Conservation (phyloP, 75 land plant genomes). For the Selaginella tamariscina region DNA sequence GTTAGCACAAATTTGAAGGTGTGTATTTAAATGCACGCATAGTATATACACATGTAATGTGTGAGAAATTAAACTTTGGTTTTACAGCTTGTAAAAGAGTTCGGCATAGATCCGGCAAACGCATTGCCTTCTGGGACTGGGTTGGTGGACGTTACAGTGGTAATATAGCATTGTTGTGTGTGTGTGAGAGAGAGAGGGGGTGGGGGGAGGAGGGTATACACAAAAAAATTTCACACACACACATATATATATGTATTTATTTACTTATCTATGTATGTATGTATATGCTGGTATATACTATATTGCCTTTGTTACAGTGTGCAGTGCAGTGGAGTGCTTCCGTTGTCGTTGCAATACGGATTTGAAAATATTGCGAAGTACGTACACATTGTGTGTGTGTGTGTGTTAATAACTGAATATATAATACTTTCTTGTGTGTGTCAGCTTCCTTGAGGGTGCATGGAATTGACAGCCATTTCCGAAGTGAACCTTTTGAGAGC, state of each 20-base stretch:
- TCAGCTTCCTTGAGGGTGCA: constrained; percentile 90
- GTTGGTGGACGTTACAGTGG: constrained; percentile 99
- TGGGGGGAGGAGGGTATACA: no score
- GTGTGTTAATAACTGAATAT: background rate
- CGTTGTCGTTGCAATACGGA: constrained; percentile 89
- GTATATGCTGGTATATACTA: no score
- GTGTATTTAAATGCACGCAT: no score
- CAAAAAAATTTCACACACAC: no score
- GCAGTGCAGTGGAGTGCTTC: constrained; percentile 99
- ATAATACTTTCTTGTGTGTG: no score
- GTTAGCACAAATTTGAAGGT: constrained; percentile 92
- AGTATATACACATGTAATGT: no score
- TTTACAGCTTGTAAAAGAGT: constrained; percentile 92
- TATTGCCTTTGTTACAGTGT: constrained; percentile 49
- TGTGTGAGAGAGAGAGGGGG: no score
- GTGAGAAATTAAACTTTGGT: no score
- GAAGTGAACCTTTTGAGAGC: constrained; percentile 51
- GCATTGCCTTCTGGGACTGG: constrained; percentile 99
- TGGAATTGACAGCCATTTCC: constrained; percentile 78
- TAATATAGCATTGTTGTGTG: no score
- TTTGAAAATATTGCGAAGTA: constrained; percentile 70
- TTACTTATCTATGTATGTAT: no score
- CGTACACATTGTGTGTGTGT: constrained; percentile 14
- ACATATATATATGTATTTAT: no score
- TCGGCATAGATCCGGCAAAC: constrained; percentile 91